Conservation (phyloP, 164 flowering plant species). For the Houttuynia cordata region DNA sequence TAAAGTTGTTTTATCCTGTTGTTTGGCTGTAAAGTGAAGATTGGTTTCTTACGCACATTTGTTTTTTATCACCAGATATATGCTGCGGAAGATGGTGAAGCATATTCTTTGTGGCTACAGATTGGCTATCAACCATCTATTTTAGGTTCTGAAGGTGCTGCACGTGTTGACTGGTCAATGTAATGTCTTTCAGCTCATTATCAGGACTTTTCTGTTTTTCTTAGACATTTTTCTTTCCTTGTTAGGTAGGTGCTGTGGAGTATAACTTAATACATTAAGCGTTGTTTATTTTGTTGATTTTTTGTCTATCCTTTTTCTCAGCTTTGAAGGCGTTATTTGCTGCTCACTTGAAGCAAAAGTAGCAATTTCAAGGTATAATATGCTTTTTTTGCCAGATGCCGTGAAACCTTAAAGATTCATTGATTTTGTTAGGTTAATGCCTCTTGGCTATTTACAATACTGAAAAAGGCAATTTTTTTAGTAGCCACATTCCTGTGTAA, state of each 20-base stretch:
- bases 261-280: not conserved
- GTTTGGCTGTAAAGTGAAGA: too few relatives aligned
- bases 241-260: not conserved
- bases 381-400: not conserved
- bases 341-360: conserved; percentile 68
- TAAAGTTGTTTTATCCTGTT: too few relatives aligned
- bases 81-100: conserved; percentile 51
- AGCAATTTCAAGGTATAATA: conserved; percentile 57
- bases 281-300: too few relatives aligned
- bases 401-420: not conserved
- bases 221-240: not conserved
- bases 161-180: conserved; percentile 79
- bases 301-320: conserved; percentile 16
- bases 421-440: too few relatives aligned
- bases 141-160: conserved; percentile 35
- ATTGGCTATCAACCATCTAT: conserved; percentile 44
- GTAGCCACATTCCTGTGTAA: too few relatives aligned
- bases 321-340: conserved; percentile 76
- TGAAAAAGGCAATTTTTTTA: too few relatives aligned
- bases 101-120: conserved; percentile 53
- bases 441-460: too few relatives aligned
- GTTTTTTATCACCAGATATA: conserved; percentile 41
- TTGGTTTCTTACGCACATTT: not conserved
- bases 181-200: conserved; percentile 28
- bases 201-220: too few relatives aligned